Percentiles rank a stretch among this genome's conserved stretches.
These are phyloP conservation scores for Aspergillus egyptiacus DNA, from an alignment of 495 filamentous ascomycete species.

Conservation along the genomic window DNA sequence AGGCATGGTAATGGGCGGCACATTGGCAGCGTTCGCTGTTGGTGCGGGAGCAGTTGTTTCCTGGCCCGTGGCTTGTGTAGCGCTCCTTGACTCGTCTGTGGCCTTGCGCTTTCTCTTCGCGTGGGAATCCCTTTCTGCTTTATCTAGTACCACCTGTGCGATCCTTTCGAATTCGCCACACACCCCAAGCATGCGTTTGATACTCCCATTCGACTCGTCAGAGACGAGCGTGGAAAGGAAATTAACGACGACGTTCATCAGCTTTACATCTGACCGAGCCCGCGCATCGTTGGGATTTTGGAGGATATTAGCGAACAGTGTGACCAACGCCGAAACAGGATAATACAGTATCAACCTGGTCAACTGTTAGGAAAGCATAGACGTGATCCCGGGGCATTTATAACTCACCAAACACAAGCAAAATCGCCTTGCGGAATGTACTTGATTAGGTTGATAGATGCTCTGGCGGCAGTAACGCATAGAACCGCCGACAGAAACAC, in stretches of 20 bases:
- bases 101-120: slow-evolving; percentile 74
- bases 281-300: slow-evolving; percentile 91
- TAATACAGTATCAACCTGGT: slow-evolving; percentile 91
- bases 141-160: slow-evolving; percentile 85
- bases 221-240: slow-evolving; percentile 76
- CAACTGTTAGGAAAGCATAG: slow-evolving; percentile 18
- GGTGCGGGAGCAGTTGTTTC: slow-evolving; percentile 24
- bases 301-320: slow-evolving; percentile 92
- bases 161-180: slow-evolving; percentile 95
- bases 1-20: slow-evolving; percentile 23
- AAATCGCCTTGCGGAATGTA: slow-evolving; percentile 95
- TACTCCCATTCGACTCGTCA: slow-evolving; percentile 73
- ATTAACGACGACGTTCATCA: slow-evolving; percentile 89
- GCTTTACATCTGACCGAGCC: slow-evolving; percentile 76
- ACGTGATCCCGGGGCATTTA: background rate
- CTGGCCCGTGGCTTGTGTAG: slow-evolving; percentile 18
- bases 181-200: slow-evolving; percentile 87
- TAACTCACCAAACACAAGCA: slow-evolving; percentile 84
- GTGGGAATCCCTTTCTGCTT: slow-evolving; percentile 72
- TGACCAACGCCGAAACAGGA: slow-evolving; percentile 91
- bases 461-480: slow-evolving; percentile 85
- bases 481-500: slow-evolving; percentile 92
- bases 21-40: slow-evolving; percentile 18
- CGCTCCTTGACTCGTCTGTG: slow-evolving; percentile 35
- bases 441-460: slow-evolving; percentile 87